Conservation (phyloP, 2,329 filamentous ascomycete genomes). For the Escovopsis sp. region DNA sequence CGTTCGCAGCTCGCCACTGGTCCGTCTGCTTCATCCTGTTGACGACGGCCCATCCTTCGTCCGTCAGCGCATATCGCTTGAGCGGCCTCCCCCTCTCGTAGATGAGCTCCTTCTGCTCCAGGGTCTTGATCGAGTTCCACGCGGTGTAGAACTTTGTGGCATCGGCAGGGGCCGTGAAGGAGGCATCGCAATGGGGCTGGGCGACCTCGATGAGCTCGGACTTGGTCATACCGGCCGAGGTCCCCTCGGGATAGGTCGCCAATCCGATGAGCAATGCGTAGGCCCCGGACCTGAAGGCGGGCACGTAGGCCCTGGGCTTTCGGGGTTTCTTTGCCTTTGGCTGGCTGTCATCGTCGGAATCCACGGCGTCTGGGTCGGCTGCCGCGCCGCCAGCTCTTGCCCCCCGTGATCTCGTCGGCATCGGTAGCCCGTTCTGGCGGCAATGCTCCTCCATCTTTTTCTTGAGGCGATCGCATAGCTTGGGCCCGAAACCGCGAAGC, state of each 20-base stretch:
- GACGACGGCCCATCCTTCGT: constrained; percentile 65
- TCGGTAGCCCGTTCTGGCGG: constrained; percentile 49
- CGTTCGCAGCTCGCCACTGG: constrained; percentile 18
- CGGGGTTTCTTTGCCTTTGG: constrained; percentile 38
- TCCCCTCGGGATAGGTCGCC: constrained; percentile 40
- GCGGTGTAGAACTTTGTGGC: constrained; percentile 61
- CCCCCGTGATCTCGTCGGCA: constrained; percentile 39
- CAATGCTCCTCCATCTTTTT: constrained; percentile 47
- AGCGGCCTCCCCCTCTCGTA: constrained; percentile 55
- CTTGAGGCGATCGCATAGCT: constrained; percentile 54
- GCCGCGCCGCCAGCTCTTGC: constrained; percentile 12
- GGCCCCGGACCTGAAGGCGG: constrained; percentile 54
- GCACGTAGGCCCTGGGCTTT: constrained; percentile 55
- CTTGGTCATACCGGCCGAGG: constrained; percentile 46
- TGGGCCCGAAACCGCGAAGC: constrained; percentile 60
- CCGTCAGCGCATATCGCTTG: constrained; percentile 55
- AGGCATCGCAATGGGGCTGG: constrained; percentile 58
- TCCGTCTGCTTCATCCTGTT: constrained; percentile 43
- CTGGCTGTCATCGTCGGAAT: constrained; percentile 18
- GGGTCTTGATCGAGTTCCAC: constrained; percentile 70
- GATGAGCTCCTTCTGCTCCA: constrained; percentile 59
- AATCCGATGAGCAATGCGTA: constrained; percentile 61
- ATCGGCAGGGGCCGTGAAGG: constrained; percentile 53
- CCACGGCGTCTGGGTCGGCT: constrained; percentile 20
- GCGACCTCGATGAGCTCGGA: constrained; percentile 52